Evolutionary conservation across 176 grass and related monocot genomes (phyloP), one percentile per base, ranked within the genome.

Genomic region (Musa itinerans): DNA sequence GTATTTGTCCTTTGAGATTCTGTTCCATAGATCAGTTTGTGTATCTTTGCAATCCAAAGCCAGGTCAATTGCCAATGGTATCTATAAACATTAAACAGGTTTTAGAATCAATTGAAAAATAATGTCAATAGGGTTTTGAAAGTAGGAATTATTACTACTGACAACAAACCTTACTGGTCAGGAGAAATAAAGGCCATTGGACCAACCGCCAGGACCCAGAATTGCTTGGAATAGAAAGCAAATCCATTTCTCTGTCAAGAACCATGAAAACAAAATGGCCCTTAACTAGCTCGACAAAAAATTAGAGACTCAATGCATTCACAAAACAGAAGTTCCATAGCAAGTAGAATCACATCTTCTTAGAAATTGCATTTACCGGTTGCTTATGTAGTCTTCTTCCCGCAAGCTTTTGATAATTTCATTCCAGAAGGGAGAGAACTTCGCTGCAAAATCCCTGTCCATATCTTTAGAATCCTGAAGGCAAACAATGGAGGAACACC

Each of bases 181-280:
- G 80, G 77, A 98, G 90, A 84, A 98, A 98, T 67, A 98, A 81
- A 63, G 94, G 94, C 94, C 94, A 98, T 68, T 98, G 94, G 51
- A 98, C 90, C 76, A 98, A 83, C 22, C 67, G 83, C 77, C 92
- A 83, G 62, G 75, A 91, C 63, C 94, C 94, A 78, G 74, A 83
- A 72, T 98, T 98, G 73, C 94, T 98, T 85, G 94, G 94, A 81
- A 98, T 93, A 79, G 89, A 89, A 85, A 98, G 94, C 76, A 98
- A 83, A 83, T 98, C 94, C 84, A 86, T 93, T 85, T 98, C 94
- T 82, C 94, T 98, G 81, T 68, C 84, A 88, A 59, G 20, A 74
- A 67, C 21, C 21, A 78, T 68, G 20, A 78, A 49, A 55, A 50
- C 12, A 34, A n/a, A 43, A 52, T 65, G n/a, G 9, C 64, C 6